Conservation (phyloP, 2,329 filamentous ascomycete species). For the Massarina eburnea region DNA sequence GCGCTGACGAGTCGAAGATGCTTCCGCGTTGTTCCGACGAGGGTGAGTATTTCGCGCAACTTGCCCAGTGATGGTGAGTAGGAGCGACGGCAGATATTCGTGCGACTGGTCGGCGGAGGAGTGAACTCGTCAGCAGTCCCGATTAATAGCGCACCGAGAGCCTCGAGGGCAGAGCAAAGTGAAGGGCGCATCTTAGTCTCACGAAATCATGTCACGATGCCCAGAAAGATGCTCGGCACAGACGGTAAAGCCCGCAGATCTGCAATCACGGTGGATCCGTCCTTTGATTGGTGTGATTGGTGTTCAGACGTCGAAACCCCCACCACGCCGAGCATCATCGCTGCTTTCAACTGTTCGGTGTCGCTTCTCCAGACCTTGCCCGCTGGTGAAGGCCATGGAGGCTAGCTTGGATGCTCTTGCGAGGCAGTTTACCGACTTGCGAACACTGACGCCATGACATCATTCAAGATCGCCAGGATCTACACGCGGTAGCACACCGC, state of each 20-base stretch:
- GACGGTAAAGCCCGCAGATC: background rate
- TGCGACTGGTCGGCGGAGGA: background rate
- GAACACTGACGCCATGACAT: background rate
- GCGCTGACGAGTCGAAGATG: background rate
- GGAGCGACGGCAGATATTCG: background rate
- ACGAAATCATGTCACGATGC: background rate
- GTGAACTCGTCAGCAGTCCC: constrained; percentile 1
- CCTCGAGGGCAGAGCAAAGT: too few species aligned
- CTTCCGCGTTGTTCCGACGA: constrained; percentile 14
- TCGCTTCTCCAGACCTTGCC: background rate
- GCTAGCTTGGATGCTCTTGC: background rate
- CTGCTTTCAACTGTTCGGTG: background rate
- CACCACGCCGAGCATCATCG: background rate
- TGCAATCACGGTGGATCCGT: background rate
- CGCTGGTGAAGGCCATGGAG: background rate
- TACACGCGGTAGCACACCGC: too few species aligned
- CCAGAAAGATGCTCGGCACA: background rate
- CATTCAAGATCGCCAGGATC: background rate
- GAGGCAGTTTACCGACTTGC: background rate
- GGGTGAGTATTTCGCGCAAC: background rate
- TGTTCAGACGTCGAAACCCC: background rate
- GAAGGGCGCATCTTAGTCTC: background rate
- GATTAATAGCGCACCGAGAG: constrained; percentile 19
- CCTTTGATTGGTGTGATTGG: background rate
- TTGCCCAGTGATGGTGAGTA: background rate